Base-by-base conservation (phyloP, 164 flowering plant species). In the Vitis rupestris region DNA sequence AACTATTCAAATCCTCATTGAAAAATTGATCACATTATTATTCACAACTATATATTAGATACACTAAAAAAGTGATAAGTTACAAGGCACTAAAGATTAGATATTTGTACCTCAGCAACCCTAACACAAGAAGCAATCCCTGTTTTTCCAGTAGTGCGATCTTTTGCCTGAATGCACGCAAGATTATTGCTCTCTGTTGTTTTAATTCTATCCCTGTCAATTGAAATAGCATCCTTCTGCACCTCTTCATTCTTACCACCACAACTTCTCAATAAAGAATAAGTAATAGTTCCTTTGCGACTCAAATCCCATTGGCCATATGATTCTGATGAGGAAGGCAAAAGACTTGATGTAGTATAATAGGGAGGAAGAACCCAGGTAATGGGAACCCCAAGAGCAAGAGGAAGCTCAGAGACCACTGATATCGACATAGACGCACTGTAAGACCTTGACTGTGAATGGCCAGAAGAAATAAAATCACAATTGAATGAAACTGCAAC, bases 321-420 rank as follows among this genome's bases (percentile, higher is more conserved):
- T n/a, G 82, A 72, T 65, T 82, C 85, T 15, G 83, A 71, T 52
- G 92, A 79, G 47, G 79, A 75, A 60, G 99, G 97, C 77, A 94
- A 84, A 66, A 87, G 80, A 67, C 80, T 81, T 19, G 89, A 85
- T 59, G 97, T 70, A 37, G 83, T 85, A 75, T 94, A 94, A 74
- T 84, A 76, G 53, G 97, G 95, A 63, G 97, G 99, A 70, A 94
- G 89, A 65, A 94, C 61, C 99, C 99, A 94, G 10, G 99, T 94
- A 14, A 87, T 77, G 63, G 99, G 88, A 72, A 79, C 79, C 67
- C 99, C 99, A 75, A 89, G 92, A 72, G 97, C 86, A 77, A 92
- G 86, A 59, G 99, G 99, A 76, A 91, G 97, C 79, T 88, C 82
- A 66, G 97, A 65, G 44, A 91, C 86, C 73, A 94, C 99, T 73